These are phyloP conservation scores for Xylaria curta DNA, from an alignment of 495 filamentous ascomycete genomes.

Conservation along the genomic window DNA sequence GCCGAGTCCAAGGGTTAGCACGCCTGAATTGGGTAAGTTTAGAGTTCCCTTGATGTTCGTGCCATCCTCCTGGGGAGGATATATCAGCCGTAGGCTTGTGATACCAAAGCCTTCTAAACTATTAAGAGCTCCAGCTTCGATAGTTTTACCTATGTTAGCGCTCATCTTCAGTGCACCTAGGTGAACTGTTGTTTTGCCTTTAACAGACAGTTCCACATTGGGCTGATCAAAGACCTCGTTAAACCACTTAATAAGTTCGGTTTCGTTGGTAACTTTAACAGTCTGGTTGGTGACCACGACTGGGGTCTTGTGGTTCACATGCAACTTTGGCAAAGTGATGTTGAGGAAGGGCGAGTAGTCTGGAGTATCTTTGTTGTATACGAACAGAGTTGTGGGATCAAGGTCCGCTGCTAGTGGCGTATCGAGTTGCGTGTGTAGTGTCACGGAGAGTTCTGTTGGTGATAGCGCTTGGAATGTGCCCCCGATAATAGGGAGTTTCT, in stretches of 20 bases:
- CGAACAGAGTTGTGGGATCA: constrained; percentile 43
- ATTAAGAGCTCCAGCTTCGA: constrained; percentile 49
- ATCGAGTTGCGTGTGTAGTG: constrained; percentile 44
- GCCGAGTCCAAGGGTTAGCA: constrained; percentile 55
- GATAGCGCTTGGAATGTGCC: constrained; percentile 46
- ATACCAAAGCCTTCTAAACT: constrained; percentile 53
- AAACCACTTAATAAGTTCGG: constrained; percentile 47
- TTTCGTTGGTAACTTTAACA: constrained; percentile 48
- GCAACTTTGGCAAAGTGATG: constrained; percentile 43
- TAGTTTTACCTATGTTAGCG: constrained; percentile 48
- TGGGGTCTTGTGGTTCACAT: constrained; percentile 45
- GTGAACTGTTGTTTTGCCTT: constrained; percentile 44
- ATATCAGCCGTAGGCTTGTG: constrained; percentile 45
- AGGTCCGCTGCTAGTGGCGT: constrained; percentile 46
- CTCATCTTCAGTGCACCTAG: constrained; percentile 46
- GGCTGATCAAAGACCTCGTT: constrained; percentile 48
- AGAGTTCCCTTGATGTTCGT: constrained; percentile 44
- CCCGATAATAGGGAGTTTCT: constrained; percentile 45
- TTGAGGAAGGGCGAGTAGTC: constrained; percentile 44
- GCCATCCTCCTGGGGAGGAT: constrained; percentile 49
- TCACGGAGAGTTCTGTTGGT: constrained; percentile 44
- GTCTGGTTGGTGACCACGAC: constrained; percentile 44
- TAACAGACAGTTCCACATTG: constrained; percentile 43
- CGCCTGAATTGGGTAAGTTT: constrained; percentile 54
- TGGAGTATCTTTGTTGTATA: constrained; percentile 47